A percentile compares a stretch with the other conserved stretches of the same genome.
These are phyloP conservation scores for Chamaenerion angustifolium DNA, from an alignment of 345 rosid genomes.

Conservation along the genomic window DNA sequence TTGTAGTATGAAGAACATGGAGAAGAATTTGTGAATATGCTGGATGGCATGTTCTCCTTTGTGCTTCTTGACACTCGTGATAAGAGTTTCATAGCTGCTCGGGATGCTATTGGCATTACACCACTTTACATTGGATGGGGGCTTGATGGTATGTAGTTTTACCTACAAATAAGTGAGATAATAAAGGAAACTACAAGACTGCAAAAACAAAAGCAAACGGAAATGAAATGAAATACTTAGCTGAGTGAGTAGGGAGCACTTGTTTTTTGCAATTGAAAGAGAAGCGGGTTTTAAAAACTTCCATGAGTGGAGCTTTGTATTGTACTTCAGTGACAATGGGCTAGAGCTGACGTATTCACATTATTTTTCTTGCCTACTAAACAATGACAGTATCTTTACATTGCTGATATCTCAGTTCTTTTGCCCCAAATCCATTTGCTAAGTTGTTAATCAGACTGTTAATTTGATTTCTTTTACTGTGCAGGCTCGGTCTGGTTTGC, in stretches of 20 bases:
- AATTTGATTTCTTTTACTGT: neutral
- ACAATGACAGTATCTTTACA: neutral
- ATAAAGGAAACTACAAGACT: too few relatives aligned
- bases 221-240: too few relatives aligned
- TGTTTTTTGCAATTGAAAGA: too few relatives aligned
- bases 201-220: too few relatives aligned
- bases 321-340: too few relatives aligned
- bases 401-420: neutral
- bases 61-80: slow-evolving; percentile 80
- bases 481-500: slow-evolving; percentile 87
- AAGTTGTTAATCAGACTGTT: neutral
- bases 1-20: slow-evolving; percentile 84
- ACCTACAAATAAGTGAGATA: neutral
- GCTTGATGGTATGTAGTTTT: slow-evolving; percentile 45
- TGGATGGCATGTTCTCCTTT: slow-evolving; percentile 95
- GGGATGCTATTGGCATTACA: slow-evolving; percentile 92
- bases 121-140: slow-evolving; percentile 97
- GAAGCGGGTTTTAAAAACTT: too few relatives aligned
- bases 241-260: too few relatives aligned
- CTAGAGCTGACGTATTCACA: too few relatives aligned
- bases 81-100: slow-evolving; percentile 80
- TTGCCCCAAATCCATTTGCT: neutral
- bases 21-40: slow-evolving; percentile 70
- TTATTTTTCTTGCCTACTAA: too few relatives aligned
- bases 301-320: too few relatives aligned